A percentile compares a stretch with the other conserved stretches of the same genome.
Evolutionary conservation across 2,329 filamentous ascomycete genomes (phyloP).

Genomic region (Colletotrichum liriopes): DNA sequence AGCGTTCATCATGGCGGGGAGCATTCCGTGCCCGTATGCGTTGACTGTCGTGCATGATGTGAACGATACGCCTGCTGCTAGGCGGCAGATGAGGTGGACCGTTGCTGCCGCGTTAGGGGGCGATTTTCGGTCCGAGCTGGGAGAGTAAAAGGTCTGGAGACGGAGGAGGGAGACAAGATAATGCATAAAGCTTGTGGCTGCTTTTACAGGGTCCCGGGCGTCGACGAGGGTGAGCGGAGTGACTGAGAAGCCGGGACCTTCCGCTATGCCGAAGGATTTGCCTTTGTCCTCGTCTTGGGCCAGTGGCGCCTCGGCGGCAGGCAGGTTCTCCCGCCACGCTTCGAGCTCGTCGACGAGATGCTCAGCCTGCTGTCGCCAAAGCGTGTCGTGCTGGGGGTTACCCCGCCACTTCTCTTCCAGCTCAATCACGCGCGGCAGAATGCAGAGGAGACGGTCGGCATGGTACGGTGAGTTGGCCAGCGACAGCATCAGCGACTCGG

Average conservation of each 20-base stretch:
- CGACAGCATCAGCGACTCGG: conserved; percentile 19
- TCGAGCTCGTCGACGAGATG: conserved; percentile 20
- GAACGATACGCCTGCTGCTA: conserved; percentile 16
- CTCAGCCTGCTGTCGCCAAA: conserved; percentile 24
- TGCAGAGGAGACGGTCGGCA: conserved; percentile 4
- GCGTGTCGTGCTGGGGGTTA: conserved; percentile 26
- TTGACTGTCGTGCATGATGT: conserved; percentile 18
- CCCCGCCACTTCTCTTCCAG: conserved; percentile 34
- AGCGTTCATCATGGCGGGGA: conserved; percentile 26
- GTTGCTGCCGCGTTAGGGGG: conserved; percentile 4
- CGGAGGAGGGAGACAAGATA: conserved; percentile 19
- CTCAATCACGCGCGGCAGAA: conserved; percentile 18
- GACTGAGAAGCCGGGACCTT: conserved; percentile 2
- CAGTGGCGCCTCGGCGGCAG: conserved; percentile 14
- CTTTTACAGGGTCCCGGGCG: conserved; percentile 9
- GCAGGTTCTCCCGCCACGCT: conserved; percentile 4
- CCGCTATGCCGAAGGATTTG: not conserved
- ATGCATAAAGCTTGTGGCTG: conserved; percentile 30
- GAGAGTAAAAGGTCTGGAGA: conserved; percentile 1
- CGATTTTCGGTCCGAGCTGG: not conserved
- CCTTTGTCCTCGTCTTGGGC: conserved; percentile 8
- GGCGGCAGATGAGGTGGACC: conserved; percentile 13
- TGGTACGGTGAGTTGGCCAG: conserved; percentile 20
- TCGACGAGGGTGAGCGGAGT: not conserved
- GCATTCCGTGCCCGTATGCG: conserved; percentile 18